phyloP scores from a whole-genome alignment of 2,329 filamentous ascomycete genomes.

The Paramyrothecium roridum region DNA sequence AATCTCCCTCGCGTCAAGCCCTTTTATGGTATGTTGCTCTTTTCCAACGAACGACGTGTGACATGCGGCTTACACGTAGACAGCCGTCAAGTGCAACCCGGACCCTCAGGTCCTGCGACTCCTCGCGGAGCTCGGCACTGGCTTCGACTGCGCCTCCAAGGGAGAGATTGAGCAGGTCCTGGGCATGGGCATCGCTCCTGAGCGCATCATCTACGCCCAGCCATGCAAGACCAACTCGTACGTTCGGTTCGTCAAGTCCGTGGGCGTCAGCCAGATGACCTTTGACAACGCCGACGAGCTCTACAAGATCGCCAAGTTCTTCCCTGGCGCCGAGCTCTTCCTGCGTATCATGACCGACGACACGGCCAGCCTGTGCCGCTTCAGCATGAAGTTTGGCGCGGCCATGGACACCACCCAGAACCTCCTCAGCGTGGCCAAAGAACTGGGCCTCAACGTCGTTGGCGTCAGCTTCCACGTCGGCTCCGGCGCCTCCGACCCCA shows the following conservation, averaged over 20 bases:
- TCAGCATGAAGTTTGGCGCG: constrained; percentile 97
- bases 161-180: constrained; percentile 92
- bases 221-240: constrained; percentile 99
- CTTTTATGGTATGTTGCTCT: constrained; percentile 74
- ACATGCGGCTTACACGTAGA: not conserved
- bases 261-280: constrained; percentile 95
- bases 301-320: constrained; percentile 94
- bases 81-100: constrained; percentile 98
- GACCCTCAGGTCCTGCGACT: constrained; percentile 86
- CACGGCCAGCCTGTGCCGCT: constrained; percentile 85
- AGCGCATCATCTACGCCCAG: constrained; percentile 97
- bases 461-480: constrained; percentile 98
- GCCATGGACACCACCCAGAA: constrained; percentile 76
- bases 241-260: constrained; percentile 80
- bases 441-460: constrained; percentile 84
- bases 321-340: constrained; percentile 84
- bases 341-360: constrained; percentile 96
- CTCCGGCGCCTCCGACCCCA: constrained; percentile 91
- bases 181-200: constrained; percentile 75
- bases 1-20: constrained; percentile 90
- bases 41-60: constrained; percentile 7
- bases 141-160: constrained; percentile 98
- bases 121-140: constrained; percentile 82
- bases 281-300: constrained; percentile 98
- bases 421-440: constrained; percentile 75